These are phyloP conservation scores for Exophiala alcalophila DNA, from an alignment of 2,329 filamentous ascomycete genomes.

Conservation along the genomic window DNA sequence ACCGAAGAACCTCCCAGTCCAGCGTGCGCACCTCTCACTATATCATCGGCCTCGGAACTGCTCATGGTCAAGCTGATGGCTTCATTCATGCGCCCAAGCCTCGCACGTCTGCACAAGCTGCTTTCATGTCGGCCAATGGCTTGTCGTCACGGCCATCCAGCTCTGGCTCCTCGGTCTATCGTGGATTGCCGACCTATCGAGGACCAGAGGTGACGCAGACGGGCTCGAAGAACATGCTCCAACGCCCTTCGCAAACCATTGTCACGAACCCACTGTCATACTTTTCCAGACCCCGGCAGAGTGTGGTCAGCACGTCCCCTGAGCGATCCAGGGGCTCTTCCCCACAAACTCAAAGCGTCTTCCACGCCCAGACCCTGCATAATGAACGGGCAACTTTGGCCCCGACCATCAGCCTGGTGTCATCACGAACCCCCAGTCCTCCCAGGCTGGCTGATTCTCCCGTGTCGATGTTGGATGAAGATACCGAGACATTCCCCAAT, in stretches of 20 bases:
- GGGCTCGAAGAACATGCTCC: constrained; percentile 29
- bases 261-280: constrained; percentile 30
- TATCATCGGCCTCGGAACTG: constrained; percentile 1
- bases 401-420: constrained; percentile 13
- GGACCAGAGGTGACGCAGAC: constrained; percentile 30
- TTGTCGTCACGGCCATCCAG: constrained; percentile 27
- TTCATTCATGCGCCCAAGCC: constrained; percentile 27
- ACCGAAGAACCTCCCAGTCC: constrained; percentile 22
- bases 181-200: constrained; percentile 26
- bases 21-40: constrained; percentile 21
- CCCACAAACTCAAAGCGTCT: constrained; percentile 11
- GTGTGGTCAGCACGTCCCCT: constrained; percentile 25
- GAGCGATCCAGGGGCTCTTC: constrained; percentile 15
- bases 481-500: constrained; percentile 18
- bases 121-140: constrained; percentile 20
- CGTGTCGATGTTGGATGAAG: constrained; percentile 25
- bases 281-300: constrained; percentile 29
- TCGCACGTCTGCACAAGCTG: constrained; percentile 23
- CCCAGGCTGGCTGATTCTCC: constrained; percentile 27
- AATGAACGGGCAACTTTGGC: constrained; percentile 18
- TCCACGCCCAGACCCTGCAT: constrained; percentile 12
- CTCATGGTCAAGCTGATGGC: constrained; percentile 13
- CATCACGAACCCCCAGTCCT: constrained; percentile 23
- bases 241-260: constrained; percentile 25
- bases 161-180: constrained; percentile 27